A percentile compares a stretch with the other conserved stretches of the same genome.
Evolutionary conservation across 345 rosid genomes (phyloP).

Genomic region (Linum lewisii): DNA sequence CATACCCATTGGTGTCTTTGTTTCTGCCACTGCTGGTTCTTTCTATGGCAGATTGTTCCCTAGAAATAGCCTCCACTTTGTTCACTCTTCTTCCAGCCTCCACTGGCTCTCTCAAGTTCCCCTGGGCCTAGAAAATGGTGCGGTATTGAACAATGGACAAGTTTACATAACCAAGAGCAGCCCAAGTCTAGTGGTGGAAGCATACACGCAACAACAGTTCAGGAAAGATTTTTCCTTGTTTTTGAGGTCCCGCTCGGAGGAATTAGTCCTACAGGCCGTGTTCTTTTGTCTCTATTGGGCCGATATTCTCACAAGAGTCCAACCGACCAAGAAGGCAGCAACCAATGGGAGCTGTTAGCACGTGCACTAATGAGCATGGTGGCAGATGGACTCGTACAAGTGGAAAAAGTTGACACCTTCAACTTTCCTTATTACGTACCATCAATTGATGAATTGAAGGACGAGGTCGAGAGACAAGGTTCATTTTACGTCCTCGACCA

Average conservation of each 20-base stretch:
- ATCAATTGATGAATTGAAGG: constrained; percentile 38
- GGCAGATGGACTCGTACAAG: constrained; percentile 50
- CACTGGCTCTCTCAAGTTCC: no score
- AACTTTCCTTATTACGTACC: constrained; percentile 73
- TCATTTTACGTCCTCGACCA: constrained; percentile 42
- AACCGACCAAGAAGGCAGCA: constrained; percentile 41
- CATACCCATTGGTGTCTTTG: no score
- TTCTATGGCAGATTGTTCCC: no score
- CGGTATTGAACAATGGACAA: constrained; percentile 48
- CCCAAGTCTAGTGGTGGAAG: constrained; percentile 37
- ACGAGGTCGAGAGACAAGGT: constrained; percentile 41
- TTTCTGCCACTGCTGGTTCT: no score
- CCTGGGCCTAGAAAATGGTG: constrained; percentile 18
- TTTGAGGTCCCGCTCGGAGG: constrained; percentile 45
- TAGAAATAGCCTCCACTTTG: no score
- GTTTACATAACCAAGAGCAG: constrained; percentile 60
- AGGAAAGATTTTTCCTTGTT: constrained; percentile 44
- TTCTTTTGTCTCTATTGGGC: constrained; percentile 56
- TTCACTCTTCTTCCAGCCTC: no score
- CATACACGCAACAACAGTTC: constrained; percentile 53
- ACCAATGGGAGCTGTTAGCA: constrained; percentile 62
- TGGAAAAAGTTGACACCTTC: constrained; percentile 53
- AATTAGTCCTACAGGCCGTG: constrained; percentile 55
- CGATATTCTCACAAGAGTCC: constrained; percentile 46
- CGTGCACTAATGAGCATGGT: constrained; percentile 54